Conservation (phyloP, 306 rosid species). For the Sicyos baderoa region DNA sequence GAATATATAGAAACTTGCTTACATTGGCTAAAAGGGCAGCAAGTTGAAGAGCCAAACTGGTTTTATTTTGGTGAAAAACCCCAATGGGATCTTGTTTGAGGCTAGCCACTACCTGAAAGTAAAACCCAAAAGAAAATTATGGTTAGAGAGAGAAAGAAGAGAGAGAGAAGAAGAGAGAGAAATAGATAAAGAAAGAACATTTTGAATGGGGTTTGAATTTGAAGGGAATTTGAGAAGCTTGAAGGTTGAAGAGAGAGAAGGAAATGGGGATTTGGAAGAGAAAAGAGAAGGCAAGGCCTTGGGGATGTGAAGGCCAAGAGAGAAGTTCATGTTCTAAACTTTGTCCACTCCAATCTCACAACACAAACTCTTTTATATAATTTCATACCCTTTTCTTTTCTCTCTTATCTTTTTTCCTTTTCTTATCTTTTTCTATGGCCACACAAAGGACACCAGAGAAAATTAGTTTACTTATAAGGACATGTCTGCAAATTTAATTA, state of each 20-base stretch:
- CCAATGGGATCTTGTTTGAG: constrained; percentile 31
- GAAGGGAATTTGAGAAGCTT: constrained; percentile 27
- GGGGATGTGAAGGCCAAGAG: constrained; percentile 49
- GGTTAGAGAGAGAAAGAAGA: neutral
- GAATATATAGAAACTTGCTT: constrained; percentile 22
- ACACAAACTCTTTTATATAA: too few species aligned
- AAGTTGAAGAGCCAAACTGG: constrained; percentile 51
- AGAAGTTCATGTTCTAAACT: constrained; percentile 53
- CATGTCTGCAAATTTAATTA: constrained; percentile 1
- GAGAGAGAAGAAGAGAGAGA: neutral
- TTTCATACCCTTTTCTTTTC: neutral
- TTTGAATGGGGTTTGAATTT: constrained; percentile 18
- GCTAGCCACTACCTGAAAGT: constrained; percentile 36
- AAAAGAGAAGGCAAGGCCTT: constrained; percentile 66
- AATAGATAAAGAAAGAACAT: constrained; percentile 19
- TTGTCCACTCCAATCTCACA: neutral
- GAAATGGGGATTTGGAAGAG: constrained; percentile 15
- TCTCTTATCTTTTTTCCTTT: neutral
- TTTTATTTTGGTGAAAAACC: constrained; percentile 28
- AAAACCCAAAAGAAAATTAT: constrained; percentile 7
- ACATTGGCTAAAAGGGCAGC: constrained; percentile 67
- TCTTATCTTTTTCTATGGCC: constrained; percentile 9
- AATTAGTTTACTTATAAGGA: neutral
- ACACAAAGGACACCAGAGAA: neutral
- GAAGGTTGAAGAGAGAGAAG: constrained; percentile 34